These are phyloP conservation scores for Sarocladiaceae sp. DNA, from an alignment of 2,329 filamentous ascomycete species.

Conservation along the genomic window DNA sequence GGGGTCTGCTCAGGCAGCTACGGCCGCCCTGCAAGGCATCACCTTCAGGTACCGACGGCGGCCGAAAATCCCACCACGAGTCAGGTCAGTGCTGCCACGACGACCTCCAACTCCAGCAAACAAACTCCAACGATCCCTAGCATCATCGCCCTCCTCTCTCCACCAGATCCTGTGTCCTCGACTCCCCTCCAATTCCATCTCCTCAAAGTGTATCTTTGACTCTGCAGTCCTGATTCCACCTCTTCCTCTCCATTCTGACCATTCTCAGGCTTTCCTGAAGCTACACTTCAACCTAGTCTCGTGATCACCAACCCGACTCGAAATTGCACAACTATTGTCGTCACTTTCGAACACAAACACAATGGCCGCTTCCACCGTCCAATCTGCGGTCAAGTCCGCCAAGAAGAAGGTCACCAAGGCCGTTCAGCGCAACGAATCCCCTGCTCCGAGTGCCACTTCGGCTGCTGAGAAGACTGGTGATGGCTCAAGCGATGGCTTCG, in stretches of 20 bases:
- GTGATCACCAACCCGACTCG: slow-evolving; percentile 9
- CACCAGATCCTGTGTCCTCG: not conserved
- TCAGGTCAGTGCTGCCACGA: not conserved
- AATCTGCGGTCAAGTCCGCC: slow-evolving; percentile 60
- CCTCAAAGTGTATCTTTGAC: not conserved
- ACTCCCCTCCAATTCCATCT: slow-evolving; percentile 6
- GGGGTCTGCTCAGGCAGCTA: slow-evolving; percentile 9
- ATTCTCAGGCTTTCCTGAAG: not conserved
- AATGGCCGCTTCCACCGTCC: slow-evolving; percentile 61
- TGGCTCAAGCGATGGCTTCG: slow-evolving; percentile 55
- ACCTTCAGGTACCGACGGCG: slow-evolving; percentile 7
- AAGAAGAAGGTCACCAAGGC: slow-evolving; percentile 62
- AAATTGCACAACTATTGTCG: slow-evolving; percentile 8
- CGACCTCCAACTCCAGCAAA: slow-evolving; percentile 4
- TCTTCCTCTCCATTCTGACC: not conserved
- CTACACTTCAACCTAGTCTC: not conserved
- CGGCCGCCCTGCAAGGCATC: slow-evolving; percentile 1
- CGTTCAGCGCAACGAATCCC: slow-evolving; percentile 48
- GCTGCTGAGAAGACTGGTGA: slow-evolving; percentile 49
- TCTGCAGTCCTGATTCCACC: not conserved
- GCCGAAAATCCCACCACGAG: slow-evolving; percentile 3
- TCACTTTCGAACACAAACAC: slow-evolving; percentile 10
- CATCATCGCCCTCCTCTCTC: not conserved
- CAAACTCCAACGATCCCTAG: not conserved
- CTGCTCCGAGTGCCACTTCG: slow-evolving; percentile 44